phyloP scores from a whole-genome alignment of 129 eudicot genomes.

The Mikania micrantha region DNA sequence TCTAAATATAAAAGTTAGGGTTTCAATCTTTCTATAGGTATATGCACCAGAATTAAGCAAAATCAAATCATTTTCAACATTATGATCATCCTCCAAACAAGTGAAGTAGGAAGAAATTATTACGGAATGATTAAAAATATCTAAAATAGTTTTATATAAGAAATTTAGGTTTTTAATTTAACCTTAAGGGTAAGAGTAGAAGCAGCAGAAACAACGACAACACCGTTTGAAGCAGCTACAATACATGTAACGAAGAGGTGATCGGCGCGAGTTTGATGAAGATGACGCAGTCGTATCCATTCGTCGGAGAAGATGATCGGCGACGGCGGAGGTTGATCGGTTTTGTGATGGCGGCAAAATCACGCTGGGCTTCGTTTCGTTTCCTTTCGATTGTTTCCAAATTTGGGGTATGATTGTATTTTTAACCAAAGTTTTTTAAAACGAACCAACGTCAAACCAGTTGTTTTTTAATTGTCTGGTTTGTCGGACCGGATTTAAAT shows the following conservation, averaged over 20 bases:
- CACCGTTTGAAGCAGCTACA: conserved; percentile 48
- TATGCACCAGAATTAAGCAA: conserved; percentile 6
- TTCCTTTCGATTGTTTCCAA: neutral
- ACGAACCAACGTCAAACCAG: too few relatives aligned
- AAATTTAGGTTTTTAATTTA: conserved; percentile 22
- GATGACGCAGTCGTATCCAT: conserved; percentile 26
- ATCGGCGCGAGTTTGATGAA: conserved; percentile 29
- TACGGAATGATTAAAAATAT: neutral
- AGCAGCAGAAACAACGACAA: conserved; percentile 52
- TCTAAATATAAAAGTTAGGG: conserved; percentile 4
- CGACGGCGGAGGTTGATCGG: conserved; percentile 14
- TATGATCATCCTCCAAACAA: neutral
- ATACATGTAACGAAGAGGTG: conserved; percentile 35
- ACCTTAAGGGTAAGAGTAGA: conserved; percentile 44
- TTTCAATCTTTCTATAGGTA: conserved; percentile 5
- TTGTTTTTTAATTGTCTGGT: too few relatives aligned
- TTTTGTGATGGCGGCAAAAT: conserved; percentile 19
- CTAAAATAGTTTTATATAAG: neutral
- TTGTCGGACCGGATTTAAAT: too few relatives aligned
- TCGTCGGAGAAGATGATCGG: neutral
- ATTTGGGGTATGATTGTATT: too few relatives aligned
- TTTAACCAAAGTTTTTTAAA: too few relatives aligned
- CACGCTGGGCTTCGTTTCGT: conserved; percentile 16
- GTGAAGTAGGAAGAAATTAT: neutral
- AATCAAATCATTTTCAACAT: conserved; percentile 3